Base-by-base conservation (phyloP, 495 filamentous ascomycete genomes). In the Podospora bellae-mahoneyi region DNA sequence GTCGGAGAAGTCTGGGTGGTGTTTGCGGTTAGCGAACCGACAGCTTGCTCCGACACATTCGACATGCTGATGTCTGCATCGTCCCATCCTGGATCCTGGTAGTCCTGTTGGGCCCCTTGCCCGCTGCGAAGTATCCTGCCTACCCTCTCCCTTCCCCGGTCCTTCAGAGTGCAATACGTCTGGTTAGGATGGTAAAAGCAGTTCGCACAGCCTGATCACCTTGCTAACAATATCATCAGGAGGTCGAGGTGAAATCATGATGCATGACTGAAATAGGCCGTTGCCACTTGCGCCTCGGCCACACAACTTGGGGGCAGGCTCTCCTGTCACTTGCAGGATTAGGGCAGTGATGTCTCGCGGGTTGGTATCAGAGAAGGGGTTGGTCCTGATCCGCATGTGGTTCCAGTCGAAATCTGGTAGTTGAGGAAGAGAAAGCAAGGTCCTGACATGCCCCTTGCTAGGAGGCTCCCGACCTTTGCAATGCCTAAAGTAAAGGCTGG, bases 141-240 rank as follows among this genome's bases (percentile, higher is more conserved):
- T 2, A 69, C 68, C 7, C 68, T 68, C 59, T 67, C 55, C 5
- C n/a, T 28, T 1, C 73, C 76, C 75, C 72, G 75, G 5, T 15
- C 27, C 64, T 71, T 77, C 54, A 73, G 70, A 16, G 64, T 66
- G 60, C 78, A 80, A n/a, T 73, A 65, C 0, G 69, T 73, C 55
- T 77, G 74, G 0, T 69, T 66, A 57, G n/a, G 64, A 28, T 77
- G 74, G 44, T 80, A 79, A 19, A 72, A 76, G 60, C 78, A 80
- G 32, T 77, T 79, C 9, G 74, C 78, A 26, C 78, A 80, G 10
- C 65, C 65, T 23, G 3, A 72, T 16, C 5, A 79, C 55, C 3
- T 60, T 64, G 0, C 30, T 60, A 0, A 75, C 57, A 0, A 71
- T 39, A 4, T 18, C 57, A 0, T 30, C 30, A 0, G 66, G 68